Evolutionary conservation across 2,329 filamentous ascomycete genomes (phyloP), one percentile per base, ranked within the genome.

Genomic region (Cryphonectria radicalis): DNA sequence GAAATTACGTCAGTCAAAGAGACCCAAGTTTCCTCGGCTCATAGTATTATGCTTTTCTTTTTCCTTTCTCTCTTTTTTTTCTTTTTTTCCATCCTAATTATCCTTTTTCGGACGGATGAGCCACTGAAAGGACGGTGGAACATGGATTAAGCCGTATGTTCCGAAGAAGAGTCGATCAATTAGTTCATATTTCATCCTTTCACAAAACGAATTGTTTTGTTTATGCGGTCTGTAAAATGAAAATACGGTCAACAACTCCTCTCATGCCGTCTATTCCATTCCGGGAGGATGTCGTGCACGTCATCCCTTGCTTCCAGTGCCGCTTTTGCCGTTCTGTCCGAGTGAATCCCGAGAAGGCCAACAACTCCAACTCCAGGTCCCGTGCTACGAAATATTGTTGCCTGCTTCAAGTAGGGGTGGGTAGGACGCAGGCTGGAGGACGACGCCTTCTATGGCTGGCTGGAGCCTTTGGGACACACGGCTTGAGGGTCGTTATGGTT

Each of bases 271-370:
- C 13, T 59, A 28, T 28, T 28, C 28, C 28, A 17, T 32, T 17
- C 55, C 25, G 55, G 11, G 14, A 32, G 25, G 13, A 32, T 8
- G 14, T 59, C 4, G 55, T 59, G 55, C 28, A 59, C 32, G 2
- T 28, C 25, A 17, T 59, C 25, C 4, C 59, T 35, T 1, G 17
- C n/a, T 19, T n/a, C 3, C n/a, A 60, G 59, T 62, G 59, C 59
- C 59, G 59, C 35, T 40, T 37, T 62, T 37, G 59, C 59, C 59
- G 59, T 37, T 13, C 59, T 37, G 59, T 62, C 59, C 59, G 59
- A 62, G 59, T 11, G 19, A 62, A 62, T 37, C 17, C 59, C 32
- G 59, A 62, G 35, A 40, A 40, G 59, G 17, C 17, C 35, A 62
- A 40, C 28, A 28, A 28, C 28, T 28, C 28, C 37, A 40, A 28